These are phyloP conservation scores for Lipomyces yarrowii DNA, from an alignment of 1,139 yeast genomes.

Conservation along the genomic window DNA sequence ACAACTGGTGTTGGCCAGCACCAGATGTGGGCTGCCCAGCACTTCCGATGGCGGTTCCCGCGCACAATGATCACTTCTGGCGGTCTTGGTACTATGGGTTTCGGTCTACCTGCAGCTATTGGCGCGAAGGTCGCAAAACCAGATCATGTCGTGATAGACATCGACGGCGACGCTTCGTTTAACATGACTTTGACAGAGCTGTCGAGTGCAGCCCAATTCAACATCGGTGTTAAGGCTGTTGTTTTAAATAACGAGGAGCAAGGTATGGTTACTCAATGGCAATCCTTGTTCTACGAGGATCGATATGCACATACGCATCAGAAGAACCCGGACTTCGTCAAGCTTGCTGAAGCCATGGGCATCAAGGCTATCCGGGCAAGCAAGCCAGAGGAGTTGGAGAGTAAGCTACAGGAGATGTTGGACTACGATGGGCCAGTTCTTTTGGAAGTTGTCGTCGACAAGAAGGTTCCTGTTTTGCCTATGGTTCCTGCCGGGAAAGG, in stretches of 20 bases:
- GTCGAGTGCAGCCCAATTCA: slow-evolving; percentile 91
- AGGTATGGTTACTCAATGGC: slow-evolving; percentile 99
- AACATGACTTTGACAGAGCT: slow-evolving; percentile 95
- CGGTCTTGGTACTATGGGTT: slow-evolving; percentile 99
- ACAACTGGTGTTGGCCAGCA: slow-evolving; percentile 99
- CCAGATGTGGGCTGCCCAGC: slow-evolving; percentile 99
- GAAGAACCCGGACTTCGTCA: slow-evolving; percentile 80
- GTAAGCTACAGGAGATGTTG: slow-evolving; percentile 71
- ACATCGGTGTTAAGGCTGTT: slow-evolving; percentile 84
- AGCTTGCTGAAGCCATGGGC: slow-evolving; percentile 93
- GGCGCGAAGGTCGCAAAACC: slow-evolving; percentile 98
- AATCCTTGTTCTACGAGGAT: slow-evolving; percentile 92
- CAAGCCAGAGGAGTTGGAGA: slow-evolving; percentile 64
- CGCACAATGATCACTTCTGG: slow-evolving; percentile 95
- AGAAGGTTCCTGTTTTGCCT: slow-evolving; percentile 96
- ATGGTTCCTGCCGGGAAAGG: slow-evolving; percentile 98
- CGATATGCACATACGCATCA: slow-evolving; percentile 97
- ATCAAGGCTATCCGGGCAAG: slow-evolving; percentile 76
- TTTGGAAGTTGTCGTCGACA: slow-evolving; percentile 87
- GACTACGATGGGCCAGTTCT: slow-evolving; percentile 82
- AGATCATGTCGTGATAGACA: slow-evolving; percentile 90
- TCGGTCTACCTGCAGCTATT: slow-evolving; percentile 94
- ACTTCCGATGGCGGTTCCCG: slow-evolving; percentile 89
- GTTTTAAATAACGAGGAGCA: slow-evolving; percentile 96
- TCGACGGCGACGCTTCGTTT: slow-evolving; percentile 98